Base-by-base conservation (phyloP, 148 eudicot species). In the Silene conica region DNA sequence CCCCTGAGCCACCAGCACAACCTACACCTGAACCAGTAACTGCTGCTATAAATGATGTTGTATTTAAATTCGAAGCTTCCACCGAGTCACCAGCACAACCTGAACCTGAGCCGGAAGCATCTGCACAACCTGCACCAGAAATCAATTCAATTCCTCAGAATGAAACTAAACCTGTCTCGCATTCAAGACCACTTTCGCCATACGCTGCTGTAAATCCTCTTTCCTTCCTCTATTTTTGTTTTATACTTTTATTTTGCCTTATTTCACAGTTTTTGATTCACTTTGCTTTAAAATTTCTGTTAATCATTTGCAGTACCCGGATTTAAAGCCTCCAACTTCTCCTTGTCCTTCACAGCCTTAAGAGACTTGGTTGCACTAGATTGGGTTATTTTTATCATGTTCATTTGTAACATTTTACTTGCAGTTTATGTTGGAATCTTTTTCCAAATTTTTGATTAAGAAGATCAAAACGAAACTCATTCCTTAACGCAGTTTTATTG, bases 281-380 rank as follows among this genome's bases (percentile, higher is more conserved):
- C 3, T 3, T 8, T 14, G 14, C 61, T 59, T 25, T 50, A 1
- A 16, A 9, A 14, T 1, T 67, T 74, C 43, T 2, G 63, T 63
- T 73, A 68, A 67, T 70, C 18, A 34, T n/a, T 71, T 90, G 87
- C 97, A 92, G 99, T 95, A 95, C 67, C 97, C 96, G 9, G 96
- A 92, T 86, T 85, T 86, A 54, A 95, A 92, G 89, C 99, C 99
- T 68, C 97, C 99, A 20, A 63, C 94, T 70, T 92, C 99, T 56
- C 99, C 99, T 22, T 82, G 84, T 70, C 98, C 98, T 34, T 85
- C 92, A 18, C 87, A 76, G 82, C 97, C 98, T 67, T 85, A 26
- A 26, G 60, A 79, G 71, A 52, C 48, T 28, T 60, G 16, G 45
- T n/a, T 23, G 72, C 50, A 6, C 4, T 20, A 46, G 23, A 58